These are phyloP conservation scores for Ophiocordyceps sinensis DNA, from an alignment of 2,329 filamentous ascomycete genomes.

Conservation along the genomic window DNA sequence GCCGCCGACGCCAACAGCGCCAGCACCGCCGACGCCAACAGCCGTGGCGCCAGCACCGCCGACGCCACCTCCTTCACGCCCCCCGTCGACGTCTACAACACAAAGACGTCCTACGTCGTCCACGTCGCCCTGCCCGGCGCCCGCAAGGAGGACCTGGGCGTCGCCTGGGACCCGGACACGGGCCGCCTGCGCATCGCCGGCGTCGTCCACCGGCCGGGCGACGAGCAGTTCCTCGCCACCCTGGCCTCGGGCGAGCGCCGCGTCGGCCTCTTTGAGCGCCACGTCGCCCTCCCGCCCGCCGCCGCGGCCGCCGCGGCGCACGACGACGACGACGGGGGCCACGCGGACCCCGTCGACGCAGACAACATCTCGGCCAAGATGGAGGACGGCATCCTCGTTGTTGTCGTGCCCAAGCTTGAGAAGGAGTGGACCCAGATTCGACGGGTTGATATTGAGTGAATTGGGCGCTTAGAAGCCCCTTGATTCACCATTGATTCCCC, in stretches of 20 bases:
- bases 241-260: slow-evolving; percentile 52
- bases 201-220: slow-evolving; percentile 56
- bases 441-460: slow-evolving; percentile 43
- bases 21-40: neutral
- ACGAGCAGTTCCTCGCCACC: slow-evolving; percentile 52
- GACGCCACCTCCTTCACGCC: slow-evolving; percentile 35
- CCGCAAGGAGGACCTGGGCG: slow-evolving; percentile 62
- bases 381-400: slow-evolving; percentile 60
- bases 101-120: slow-evolving; percentile 47
- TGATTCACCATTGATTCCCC: too few relatives aligned
- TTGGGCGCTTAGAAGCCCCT: too few relatives aligned
- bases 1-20: slow-evolving; percentile 5
- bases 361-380: slow-evolving; percentile 59
- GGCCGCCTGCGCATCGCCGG: slow-evolving; percentile 53
- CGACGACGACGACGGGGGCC: slow-evolving; percentile 48
- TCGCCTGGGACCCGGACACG: slow-evolving; percentile 62
- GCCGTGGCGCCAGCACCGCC: too few relatives aligned
- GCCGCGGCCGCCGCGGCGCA: slow-evolving; percentile 20
- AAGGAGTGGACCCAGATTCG: slow-evolving; percentile 50
- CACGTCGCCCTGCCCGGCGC: slow-evolving; percentile 68
- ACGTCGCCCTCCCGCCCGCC: slow-evolving; percentile 42
- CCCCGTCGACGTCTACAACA: slow-evolving; percentile 64
- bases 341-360: slow-evolving; percentile 47
- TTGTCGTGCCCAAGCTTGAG: slow-evolving; percentile 65
- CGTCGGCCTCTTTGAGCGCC: slow-evolving; percentile 61